Conservation (phyloP, 306 rosid genomes). For the Cicer cuneatum region DNA sequence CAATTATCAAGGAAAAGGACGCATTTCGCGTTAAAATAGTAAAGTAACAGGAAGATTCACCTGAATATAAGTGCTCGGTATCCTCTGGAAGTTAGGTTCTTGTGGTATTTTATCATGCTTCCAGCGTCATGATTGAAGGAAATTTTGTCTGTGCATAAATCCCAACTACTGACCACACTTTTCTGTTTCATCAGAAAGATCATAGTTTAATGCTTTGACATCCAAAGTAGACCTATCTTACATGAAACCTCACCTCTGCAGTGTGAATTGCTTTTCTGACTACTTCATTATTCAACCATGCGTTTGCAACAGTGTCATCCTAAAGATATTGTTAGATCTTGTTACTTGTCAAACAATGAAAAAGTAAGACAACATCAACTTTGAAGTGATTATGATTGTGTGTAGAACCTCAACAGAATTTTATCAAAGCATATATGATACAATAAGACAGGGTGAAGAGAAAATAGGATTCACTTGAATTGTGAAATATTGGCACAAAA, state of each 20-base stretch:
- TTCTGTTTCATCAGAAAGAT: conserved; percentile 49
- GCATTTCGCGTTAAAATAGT: no score
- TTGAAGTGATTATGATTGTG: neutral
- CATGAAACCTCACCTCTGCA: conserved; percentile 56
- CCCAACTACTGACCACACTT: conserved; percentile 66
- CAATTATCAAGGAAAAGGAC: neutral
- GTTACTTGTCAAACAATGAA: conserved; percentile 22
- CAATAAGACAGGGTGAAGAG: neutral
- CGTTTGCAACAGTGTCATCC: conserved; percentile 71
- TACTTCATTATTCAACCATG: conserved; percentile 76
- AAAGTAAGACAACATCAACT: neutral
- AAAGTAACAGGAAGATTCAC: conserved; percentile 42
- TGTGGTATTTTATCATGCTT: conserved; percentile 89
- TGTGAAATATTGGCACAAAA: neutral
- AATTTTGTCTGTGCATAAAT: conserved; percentile 62
- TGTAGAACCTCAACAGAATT: conserved; percentile 5
- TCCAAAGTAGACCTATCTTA: neutral
- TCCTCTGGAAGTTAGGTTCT: conserved; percentile 78
- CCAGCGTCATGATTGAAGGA: conserved; percentile 65
- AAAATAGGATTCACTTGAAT: neutral
- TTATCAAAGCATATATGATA: neutral
- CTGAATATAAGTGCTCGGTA: conserved; percentile 89
- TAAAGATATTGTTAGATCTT: conserved; percentile 42
- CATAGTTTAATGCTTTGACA: conserved; percentile 20
- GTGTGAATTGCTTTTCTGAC: conserved; percentile 84